phyloP scores from a whole-genome alignment of 2,329 filamentous ascomycete species.

The Ophiocordyceps camponoti-rufipedis region DNA sequence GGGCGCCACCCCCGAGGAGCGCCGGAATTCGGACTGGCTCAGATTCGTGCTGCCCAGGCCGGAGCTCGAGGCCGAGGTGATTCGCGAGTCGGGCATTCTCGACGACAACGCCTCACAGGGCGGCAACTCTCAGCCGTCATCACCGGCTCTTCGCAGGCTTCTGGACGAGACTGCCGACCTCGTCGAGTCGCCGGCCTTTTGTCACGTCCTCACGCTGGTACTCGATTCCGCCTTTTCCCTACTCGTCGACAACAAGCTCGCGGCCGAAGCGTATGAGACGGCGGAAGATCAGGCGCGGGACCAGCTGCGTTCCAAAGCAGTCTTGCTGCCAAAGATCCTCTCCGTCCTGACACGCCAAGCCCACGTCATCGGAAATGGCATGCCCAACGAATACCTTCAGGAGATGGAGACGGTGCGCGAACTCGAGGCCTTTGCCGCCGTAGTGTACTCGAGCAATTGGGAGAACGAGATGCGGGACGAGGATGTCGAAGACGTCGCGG shows the following conservation, averaged over 20 bases:
- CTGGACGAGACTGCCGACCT: constrained; percentile 93
- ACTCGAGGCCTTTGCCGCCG: constrained; percentile 67
- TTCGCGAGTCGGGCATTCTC: constrained; percentile 69
- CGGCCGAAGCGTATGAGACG: constrained; percentile 55
- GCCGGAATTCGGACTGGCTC: constrained; percentile 48
- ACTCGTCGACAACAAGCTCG: constrained; percentile 67
- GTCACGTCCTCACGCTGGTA: constrained; percentile 67
- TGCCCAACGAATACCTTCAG: constrained; percentile 51
- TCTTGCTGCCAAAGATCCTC: constrained; percentile 68
- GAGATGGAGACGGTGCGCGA: constrained; percentile 62
- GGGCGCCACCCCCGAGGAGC: constrained; percentile 29
- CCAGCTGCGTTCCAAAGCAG: constrained; percentile 37
- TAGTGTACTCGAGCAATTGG: constrained; percentile 78
- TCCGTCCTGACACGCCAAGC: constrained; percentile 84
- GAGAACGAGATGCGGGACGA: constrained; percentile 43
- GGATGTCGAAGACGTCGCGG: constrained; percentile 17
- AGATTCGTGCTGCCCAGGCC: constrained; percentile 63
- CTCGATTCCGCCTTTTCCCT: constrained; percentile 77
- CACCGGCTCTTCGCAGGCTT: constrained; percentile 53
- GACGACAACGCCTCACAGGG: constrained; percentile 23
- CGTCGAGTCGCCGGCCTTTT: constrained; percentile 83
- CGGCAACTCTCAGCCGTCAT: constrained; percentile 23
- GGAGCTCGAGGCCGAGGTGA: constrained; percentile 65
- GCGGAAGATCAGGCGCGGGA: constrained; percentile 28
- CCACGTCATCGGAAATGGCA: constrained; percentile 68